A percentile compares a stretch with the other conserved stretches of the same genome.
Conservation (phyloP, 768 basidiomycete genomes). For the Clathrus columnatus region DNA sequence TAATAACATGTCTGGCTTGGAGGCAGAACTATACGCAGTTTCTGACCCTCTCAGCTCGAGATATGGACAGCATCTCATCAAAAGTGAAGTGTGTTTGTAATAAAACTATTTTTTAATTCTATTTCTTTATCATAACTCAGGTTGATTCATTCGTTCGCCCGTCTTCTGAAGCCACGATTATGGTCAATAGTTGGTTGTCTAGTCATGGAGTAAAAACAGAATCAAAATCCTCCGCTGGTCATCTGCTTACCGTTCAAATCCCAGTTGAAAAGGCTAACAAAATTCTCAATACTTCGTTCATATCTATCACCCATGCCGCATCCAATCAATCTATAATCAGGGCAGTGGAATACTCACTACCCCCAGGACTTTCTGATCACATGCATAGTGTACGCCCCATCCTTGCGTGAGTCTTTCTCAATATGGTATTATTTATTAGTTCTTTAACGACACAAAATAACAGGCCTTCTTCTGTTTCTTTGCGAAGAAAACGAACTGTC, state of each 20-base stretch:
- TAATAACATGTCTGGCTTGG: conserved; percentile 27
- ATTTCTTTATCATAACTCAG: no score
- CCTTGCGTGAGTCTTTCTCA: conserved; percentile 20
- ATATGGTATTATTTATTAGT: no score
- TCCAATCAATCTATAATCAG: conserved; percentile 18
- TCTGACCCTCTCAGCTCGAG: conserved; percentile 27
- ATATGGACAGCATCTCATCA: conserved; percentile 30
- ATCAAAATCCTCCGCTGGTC: conserved; percentile 20
- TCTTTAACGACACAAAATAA: no score
- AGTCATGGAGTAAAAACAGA: conserved; percentile 18
- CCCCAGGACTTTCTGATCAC: conserved; percentile 16
- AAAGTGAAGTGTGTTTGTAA: conserved; percentile 26
- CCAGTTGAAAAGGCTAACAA: conserved; percentile 22
- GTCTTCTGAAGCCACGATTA: no score
- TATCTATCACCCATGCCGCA: conserved; percentile 18
- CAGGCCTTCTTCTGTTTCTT: no score
- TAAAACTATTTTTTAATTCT: background rate
- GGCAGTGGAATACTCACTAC: conserved; percentile 23
- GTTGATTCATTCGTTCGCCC: conserved; percentile 20
- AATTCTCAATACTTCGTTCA: conserved; percentile 22
- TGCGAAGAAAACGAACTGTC: no score
- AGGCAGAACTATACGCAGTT: conserved; percentile 28
- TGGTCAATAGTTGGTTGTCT: conserved; percentile 19
- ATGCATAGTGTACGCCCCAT: conserved; percentile 25
- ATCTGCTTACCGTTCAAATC: conserved; percentile 20